phyloP scores from a whole-genome alignment of 352 stramenopile species.

The Globisporangium ultimum region DNA sequence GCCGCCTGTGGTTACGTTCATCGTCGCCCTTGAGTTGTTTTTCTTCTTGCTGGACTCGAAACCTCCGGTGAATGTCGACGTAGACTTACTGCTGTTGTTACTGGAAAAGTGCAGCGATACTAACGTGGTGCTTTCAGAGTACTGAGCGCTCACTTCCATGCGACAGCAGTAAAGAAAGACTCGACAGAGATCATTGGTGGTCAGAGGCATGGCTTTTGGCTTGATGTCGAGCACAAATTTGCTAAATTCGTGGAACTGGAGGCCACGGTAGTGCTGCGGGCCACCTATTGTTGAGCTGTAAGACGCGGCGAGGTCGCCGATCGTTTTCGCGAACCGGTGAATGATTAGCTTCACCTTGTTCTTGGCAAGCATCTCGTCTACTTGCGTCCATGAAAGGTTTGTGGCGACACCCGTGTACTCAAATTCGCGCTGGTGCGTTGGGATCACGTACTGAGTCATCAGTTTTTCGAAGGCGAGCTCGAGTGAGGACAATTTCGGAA shows the following conservation, averaged over 20 bases:
- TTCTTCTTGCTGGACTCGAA: neutral
- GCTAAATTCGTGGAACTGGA: conserved; percentile 52
- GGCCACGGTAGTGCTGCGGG: conserved; percentile 20
- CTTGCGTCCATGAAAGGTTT: conserved; percentile 34
- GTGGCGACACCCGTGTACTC: conserved; percentile 11
- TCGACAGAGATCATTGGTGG: conserved; percentile 40
- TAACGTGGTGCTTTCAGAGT: conserved; percentile 16
- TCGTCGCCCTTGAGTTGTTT: conserved; percentile 2
- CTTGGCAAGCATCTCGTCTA: conserved; percentile 28
- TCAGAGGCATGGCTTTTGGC: conserved; percentile 36
- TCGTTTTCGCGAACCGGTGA: conserved; percentile 36
- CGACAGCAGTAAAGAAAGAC: conserved; percentile 54
- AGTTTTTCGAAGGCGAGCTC: conserved; percentile 39
- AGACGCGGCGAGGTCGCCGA: conserved; percentile 38
- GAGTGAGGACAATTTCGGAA: conserved; percentile 27
- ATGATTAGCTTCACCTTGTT: conserved; percentile 26
- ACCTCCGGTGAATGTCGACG: neutral
- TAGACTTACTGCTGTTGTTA: conserved; percentile 2
- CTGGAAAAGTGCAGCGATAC: conserved; percentile 17
- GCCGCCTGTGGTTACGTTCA: conserved; percentile 6
- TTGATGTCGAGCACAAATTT: conserved; percentile 50
- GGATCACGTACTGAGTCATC: conserved; percentile 30
- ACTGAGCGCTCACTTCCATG: conserved; percentile 19
- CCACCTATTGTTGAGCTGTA: conserved; percentile 44
- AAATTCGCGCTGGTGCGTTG: conserved; percentile 28